Evolutionary conservation across 345 rosid genomes (phyloP).

Genomic region (Citrus sinensis): DVS_A1.0 CM039165.1:29342001-29342500

Average conservation of each 20-base stretch:
- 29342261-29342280: slow-evolving; percentile 14
- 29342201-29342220: slow-evolving; percentile 5
- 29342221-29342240: slow-evolving; percentile 5
- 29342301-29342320: not conserved
- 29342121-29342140: not conserved
- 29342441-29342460: not conserved
- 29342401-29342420: not conserved
- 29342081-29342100: not conserved
- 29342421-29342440: not conserved
- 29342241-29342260: slow-evolving; percentile 26
- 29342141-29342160: not conserved
- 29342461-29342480: not conserved
- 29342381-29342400: too few species aligned
- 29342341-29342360: not conserved
- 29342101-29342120: not conserved
- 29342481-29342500: not conserved
- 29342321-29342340: not conserved
- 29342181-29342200: not conserved
- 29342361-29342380: not conserved
- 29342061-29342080: not conserved
- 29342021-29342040: not conserved
- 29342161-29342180: too few species aligned
- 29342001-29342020: not conserved
- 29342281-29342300: not conserved
- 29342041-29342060: not conserved